Base-by-base conservation (phyloP, 441 rosid genomes). In the Croton setiger region DNA sequence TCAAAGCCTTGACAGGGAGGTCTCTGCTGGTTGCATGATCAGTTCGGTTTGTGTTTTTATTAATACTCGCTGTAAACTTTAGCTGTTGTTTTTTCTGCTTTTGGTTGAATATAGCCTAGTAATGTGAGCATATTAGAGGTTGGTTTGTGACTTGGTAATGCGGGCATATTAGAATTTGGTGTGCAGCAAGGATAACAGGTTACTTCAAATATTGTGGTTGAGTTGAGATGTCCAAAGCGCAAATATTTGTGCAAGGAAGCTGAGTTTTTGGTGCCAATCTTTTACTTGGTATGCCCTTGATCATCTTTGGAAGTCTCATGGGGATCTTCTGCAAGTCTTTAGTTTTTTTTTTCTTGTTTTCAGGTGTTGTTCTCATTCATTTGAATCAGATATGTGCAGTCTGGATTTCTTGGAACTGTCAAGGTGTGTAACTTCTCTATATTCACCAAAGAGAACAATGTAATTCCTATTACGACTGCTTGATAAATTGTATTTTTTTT, bases 161-260 rank as follows among this genome's bases (percentile, higher is more conserved):
- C 6, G 4, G 52, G 54, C 57, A 51, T 31, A 13, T 23, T 20
- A 37, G 39, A 23, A 39, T 55, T 68, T 35, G 31, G 23, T 49
- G 49, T 57, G 49, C 58, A 37, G 4, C 39, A 15, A 48, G 59
- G 47, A 37, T 64, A 39, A 5, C 21, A 47, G 52, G 39, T 37
- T 33, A 45, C 48, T 36, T 71, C 63, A 17, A 49, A 27, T 23
- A 49, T 72, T 49, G 59, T 63, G 60, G n/a, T n/a, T 51, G 61
- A n/a, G 56, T 47, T 57, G 59, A 18, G 37, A 9, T 57, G 23
- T 61, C 41, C 49, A 17, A 49, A 14, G 52, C 18, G 35, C 64
- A 56, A 39, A 48, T 8, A 8, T 43, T 39, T 48, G 59, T 48
- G 64, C 2, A 17, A 41, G 70, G 12, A 31, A 57, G 48, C 41